Evolutionary conservation across 176 grass and related monocot genomes (phyloP).

Genomic region (Raddia guianensis): DNA sequence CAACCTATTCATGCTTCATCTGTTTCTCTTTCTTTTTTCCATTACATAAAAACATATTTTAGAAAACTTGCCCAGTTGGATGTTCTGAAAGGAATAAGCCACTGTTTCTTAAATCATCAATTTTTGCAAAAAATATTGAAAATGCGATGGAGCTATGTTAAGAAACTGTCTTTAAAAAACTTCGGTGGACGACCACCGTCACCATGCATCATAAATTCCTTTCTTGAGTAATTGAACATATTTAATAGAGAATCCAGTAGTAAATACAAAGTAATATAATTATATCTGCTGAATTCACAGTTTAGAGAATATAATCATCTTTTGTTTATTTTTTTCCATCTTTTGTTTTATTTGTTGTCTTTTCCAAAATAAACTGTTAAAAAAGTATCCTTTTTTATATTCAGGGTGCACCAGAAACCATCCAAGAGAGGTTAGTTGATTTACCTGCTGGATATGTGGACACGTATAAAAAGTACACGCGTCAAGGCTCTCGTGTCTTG

Average conservation of each 20-base stretch:
- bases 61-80: not conserved
- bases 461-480: slow-evolving; percentile 96
- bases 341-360: slow-evolving; percentile 7
- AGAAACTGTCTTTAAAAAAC: slow-evolving; percentile 3
- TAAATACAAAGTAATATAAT: not conserved
- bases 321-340: not conserved
- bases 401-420: slow-evolving; percentile 97
- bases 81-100: not conserved
- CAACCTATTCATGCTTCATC: not conserved
- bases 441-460: slow-evolving; percentile 88
- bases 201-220: slow-evolving; percentile 8
- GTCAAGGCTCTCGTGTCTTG: slow-evolving; percentile 92
- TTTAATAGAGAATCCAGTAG: slow-evolving; percentile 6
- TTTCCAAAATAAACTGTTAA: slow-evolving; percentile 1
- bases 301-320: not conserved
- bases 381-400: slow-evolving; percentile 5
- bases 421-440: slow-evolving; percentile 91
- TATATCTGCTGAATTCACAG: slow-evolving; percentile 7
- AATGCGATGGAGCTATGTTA: not conserved
- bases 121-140: not conserved
- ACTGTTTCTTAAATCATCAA: not conserved
- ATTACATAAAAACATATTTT: not conserved
- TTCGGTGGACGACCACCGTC: not conserved
- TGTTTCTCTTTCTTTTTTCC: slow-evolving; percentile 10
- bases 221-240: not conserved